Evolutionary conservation across 495 filamentous ascomycete species (phyloP), one percentile per base, ranked within the genome.

Genomic region (Elaphomyces granulatus): DNA sequence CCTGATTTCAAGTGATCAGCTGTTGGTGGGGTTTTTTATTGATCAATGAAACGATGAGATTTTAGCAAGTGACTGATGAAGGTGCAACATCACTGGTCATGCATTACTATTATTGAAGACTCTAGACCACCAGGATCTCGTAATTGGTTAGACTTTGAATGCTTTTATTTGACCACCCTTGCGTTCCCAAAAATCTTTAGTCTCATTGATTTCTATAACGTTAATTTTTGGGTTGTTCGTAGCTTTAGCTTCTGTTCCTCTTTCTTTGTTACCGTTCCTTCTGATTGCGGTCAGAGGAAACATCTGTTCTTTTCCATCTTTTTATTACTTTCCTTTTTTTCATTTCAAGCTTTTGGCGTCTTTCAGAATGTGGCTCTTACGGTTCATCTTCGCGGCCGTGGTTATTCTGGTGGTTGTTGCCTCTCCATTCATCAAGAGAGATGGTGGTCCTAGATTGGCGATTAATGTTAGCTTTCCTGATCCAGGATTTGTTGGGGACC

Each of bases 401-500:
- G 33, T 35, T 17, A 35, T 35, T 35, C 33, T 17, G 19, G 33
- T 17, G 15, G 33, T 35, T 17, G 15, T 35, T 14, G 15, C 33
- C 14, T 46, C 45, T 7, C 53, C 49, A 9, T 6, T 20, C 14
- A 31, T n/a, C 17, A 41, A 41, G 20, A 39, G 52, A 40, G 32
- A 45, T 3, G 45, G 42, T n/a, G 55, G 51, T 8, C 28, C 58
- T 17, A 49, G 45, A 38, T 37, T 60, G 15, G 60, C 48, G 8
- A 41, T 62, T 14, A 36, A 60, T 23, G 46, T 53, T 18, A 44
- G 62, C 37, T 63, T 64, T 40, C 54, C 59, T 3, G 61, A 66
- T 35, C 61, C 61, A 2, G 52, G 50, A 20, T 63, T 63, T 39
- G 38, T 64, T 15, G 40, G 52, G 32, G 48, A 46, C 1, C 36